Evolutionary conservation across 495 filamentous ascomycete genomes (phyloP).

Genomic region (Xylaria longipes): DNA sequence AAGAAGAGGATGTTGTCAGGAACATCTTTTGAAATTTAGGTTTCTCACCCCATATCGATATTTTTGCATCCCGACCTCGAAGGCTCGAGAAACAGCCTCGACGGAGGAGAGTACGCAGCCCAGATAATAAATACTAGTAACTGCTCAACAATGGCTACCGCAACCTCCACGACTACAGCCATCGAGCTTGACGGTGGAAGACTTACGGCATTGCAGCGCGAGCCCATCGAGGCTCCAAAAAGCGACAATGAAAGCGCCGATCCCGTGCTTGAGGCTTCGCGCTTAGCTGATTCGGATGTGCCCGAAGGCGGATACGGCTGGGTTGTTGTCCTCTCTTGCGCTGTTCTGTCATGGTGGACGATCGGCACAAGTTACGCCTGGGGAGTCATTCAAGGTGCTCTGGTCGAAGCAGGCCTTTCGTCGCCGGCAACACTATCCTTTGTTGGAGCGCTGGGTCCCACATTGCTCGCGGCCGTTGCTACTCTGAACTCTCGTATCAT

Average conservation of each 20-base stretch:
- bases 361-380: slow-evolving; percentile 60
- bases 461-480: slow-evolving; percentile 56
- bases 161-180: slow-evolving; percentile 17
- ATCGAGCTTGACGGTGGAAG: background rate
- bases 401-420: slow-evolving; percentile 54
- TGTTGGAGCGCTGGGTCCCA: slow-evolving; percentile 59
- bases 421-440: slow-evolving; percentile 61
- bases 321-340: slow-evolving; percentile 60
- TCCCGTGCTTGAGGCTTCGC: slow-evolving; percentile 56
- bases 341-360: slow-evolving; percentile 61
- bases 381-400: slow-evolving; percentile 63
- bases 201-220: slow-evolving; percentile 10
- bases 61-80: background rate
- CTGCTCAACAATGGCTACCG: slow-evolving; percentile 17
- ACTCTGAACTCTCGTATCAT: slow-evolving; percentile 59
- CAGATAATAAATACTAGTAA: background rate
- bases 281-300: slow-evolving; percentile 54
- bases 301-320: slow-evolving; percentile 68
- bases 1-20: background rate
- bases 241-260: slow-evolving; percentile 33
- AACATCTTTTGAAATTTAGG: background rate
- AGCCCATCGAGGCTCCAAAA: slow-evolving; percentile 7
- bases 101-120: background rate
- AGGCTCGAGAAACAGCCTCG: background rate
- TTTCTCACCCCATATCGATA: background rate